Conservation (phyloP, 2,329 filamentous ascomycete species). For the Cytospora schulzeri region DNA sequence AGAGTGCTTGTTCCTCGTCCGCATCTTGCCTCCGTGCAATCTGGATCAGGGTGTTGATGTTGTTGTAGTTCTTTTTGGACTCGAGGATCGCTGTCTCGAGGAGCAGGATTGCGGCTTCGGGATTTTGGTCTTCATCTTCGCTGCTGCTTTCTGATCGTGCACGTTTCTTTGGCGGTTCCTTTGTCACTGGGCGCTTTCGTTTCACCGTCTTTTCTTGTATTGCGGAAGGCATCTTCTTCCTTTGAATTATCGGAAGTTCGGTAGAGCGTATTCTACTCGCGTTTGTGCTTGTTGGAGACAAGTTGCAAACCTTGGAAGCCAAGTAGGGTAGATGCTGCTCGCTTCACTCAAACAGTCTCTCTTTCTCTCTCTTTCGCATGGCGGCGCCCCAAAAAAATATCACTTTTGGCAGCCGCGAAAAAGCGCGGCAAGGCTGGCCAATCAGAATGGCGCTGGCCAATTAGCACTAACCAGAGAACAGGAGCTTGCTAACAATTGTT, state of each 20-base stretch:
- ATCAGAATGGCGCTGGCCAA: not conserved
- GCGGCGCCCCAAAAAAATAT: not conserved
- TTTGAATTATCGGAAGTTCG: not conserved
- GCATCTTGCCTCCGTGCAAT: slow-evolving; percentile 54
- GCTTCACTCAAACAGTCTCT: not conserved
- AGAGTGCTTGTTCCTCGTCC: slow-evolving; percentile 58
- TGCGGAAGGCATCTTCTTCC: slow-evolving; percentile 37
- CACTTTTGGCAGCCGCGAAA: not conserved
- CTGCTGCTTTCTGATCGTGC: slow-evolving; percentile 49
- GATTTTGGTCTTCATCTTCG: slow-evolving; percentile 52
- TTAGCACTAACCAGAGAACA: not conserved
- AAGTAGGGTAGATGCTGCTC: not conserved
- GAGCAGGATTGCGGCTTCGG: slow-evolving; percentile 67
- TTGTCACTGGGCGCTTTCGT: slow-evolving; percentile 52
- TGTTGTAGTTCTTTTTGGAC: slow-evolving; percentile 89
- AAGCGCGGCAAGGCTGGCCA: slow-evolving; percentile 9
- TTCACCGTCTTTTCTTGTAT: slow-evolving; percentile 41
- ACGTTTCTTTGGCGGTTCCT: slow-evolving; percentile 53
- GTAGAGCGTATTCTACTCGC: not conserved
- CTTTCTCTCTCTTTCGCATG: too few species aligned
- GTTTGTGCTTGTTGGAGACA: too few species aligned
- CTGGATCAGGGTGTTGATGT: slow-evolving; percentile 73
- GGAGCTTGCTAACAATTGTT: not conserved
- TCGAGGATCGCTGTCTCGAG: slow-evolving; percentile 82
- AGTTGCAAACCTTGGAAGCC: too few species aligned